Evolutionary conservation across 2,329 filamentous ascomycete genomes (phyloP), one percentile per base, ranked within the genome.

Genomic region (Curvularia verruculosa): DNA sequence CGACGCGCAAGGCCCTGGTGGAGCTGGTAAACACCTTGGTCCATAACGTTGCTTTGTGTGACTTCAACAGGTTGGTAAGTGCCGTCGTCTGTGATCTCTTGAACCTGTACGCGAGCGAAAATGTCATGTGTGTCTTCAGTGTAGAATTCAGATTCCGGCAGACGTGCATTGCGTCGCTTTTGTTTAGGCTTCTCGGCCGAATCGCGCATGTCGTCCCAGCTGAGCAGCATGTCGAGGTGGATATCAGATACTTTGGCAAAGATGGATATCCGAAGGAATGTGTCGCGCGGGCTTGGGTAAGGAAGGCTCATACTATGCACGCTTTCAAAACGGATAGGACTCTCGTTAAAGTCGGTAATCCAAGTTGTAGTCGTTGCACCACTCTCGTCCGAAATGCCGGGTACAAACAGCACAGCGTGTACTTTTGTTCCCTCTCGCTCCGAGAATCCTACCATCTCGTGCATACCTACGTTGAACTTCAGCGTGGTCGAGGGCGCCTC

Each of bases 381-480:
- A 58, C 91, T 75, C 45, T 81, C 92, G 72, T 95, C 93, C 0
- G 91, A 93, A 10, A 96, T 85, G 7, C 92, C 92, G 5, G 95
- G 92, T 36, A 99, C 88, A 72, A 96, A 98, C n/a, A 99, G 85
- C 77, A 98, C 93, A 1, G 92, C 95, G 76, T 99, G 95, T 26
- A 99, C 92, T 64, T 96, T 90, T 0, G 91, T 96, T 13, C 95
- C 95, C 79, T 99, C 95, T 60, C 94, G 87, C 78, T 99, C 95
- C 0, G 95, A 90, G 67, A 99, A 99, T 1, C 95, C 95, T 34
- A 95, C 80, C 79, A 99, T 86, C 72, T 98, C 92, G 71, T 96
- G 93, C 91, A 99, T 96, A 29, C 98, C 93, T 5, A 98, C 93
- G 69, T 98, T 99, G 80, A 99, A 99, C 74, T 98, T 99, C 56